These are phyloP conservation scores for Stropharia rugosoannulata DNA, from an alignment of 768 basidiomycete genomes.

Conservation along the genomic window DNA sequence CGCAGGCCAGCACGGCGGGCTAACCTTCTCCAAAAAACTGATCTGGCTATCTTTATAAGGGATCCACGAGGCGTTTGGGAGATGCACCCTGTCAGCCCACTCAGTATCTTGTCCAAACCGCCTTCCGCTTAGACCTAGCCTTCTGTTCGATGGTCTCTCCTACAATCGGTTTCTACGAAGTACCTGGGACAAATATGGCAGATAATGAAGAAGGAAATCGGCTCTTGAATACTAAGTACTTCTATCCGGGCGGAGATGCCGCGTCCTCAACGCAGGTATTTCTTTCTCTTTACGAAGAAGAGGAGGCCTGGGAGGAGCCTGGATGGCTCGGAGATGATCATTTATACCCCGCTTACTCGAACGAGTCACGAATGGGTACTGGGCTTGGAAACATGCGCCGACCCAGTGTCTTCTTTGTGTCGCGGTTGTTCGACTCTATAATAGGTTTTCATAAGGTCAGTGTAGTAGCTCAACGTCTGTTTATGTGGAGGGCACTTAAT, in stretches of 20 bases:
- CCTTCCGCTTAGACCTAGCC: too few relatives aligned
- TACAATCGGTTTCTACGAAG: too few relatives aligned
- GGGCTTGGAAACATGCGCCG: slow-evolving; percentile 5
- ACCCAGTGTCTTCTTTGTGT: slow-evolving; percentile 17
- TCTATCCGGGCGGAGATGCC: slow-evolving; percentile 15
- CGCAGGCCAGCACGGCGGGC: too few relatives aligned
- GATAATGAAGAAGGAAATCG: background rate
- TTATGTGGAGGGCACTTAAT: background rate
- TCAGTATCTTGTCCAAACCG: too few relatives aligned
- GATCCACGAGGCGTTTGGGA: too few relatives aligned
- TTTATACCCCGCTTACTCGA: background rate
- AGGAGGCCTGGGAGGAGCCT: slow-evolving; percentile 16
- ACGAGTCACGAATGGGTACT: background rate
- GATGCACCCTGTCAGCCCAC: too few relatives aligned
- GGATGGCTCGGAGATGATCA: slow-evolving; percentile 4
- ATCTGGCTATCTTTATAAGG: too few relatives aligned
- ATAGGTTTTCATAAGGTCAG: slow-evolving; percentile 22
- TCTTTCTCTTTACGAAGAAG: slow-evolving; percentile 22
- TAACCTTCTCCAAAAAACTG: too few relatives aligned
- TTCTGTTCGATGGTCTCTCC: too few relatives aligned
- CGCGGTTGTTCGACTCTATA: slow-evolving; percentile 20
- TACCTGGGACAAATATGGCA: background rate
- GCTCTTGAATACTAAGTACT: slow-evolving; percentile 3
- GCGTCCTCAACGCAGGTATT: slow-evolving; percentile 15
- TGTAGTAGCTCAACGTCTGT: background rate